Evolutionary conservation across 1,284 basidiomycete genomes (phyloP).

Genomic region (Phellinidium pouzarii): DNA sequence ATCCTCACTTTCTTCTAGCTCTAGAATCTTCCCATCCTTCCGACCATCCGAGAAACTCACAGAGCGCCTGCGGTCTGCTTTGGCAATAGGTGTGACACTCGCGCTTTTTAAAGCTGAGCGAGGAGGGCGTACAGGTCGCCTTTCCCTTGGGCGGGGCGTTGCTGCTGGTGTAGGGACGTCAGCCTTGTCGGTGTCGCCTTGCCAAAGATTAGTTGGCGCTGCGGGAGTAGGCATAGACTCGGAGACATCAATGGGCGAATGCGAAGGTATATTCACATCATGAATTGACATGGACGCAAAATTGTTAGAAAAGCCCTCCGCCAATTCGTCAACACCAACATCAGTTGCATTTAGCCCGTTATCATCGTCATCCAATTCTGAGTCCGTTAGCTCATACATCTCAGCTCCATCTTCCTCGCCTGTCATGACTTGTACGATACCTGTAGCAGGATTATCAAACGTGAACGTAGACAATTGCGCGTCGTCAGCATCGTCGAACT

Average conservation of each 20-base stretch:
- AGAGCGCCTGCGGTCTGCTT: slow-evolving; percentile 59
- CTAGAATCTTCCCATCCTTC: slow-evolving; percentile 74
- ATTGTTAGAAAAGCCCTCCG: slow-evolving; percentile 10
- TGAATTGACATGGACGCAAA: slow-evolving; percentile 16
- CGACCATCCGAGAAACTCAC: slow-evolving; percentile 95
- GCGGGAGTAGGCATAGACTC: neutral
- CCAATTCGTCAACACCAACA: slow-evolving; percentile 11
- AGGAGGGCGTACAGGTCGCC: slow-evolving; percentile 15
- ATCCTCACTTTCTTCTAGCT: slow-evolving; percentile 39
- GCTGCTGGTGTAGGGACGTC: neutral
- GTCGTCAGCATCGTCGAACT: slow-evolving; percentile 53
- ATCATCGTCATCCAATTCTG: slow-evolving; percentile 27
- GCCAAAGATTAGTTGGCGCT: neutral
- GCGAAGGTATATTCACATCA: neutral
- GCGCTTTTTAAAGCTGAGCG: slow-evolving; percentile 51
- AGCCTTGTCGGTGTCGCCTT: neutral
- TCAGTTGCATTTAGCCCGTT: slow-evolving; percentile 10
- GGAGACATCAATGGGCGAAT: neutral
- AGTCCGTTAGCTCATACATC: slow-evolving; percentile 37
- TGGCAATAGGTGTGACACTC: slow-evolving; percentile 47
- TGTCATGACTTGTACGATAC: slow-evolving; percentile 39
- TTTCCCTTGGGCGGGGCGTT: slow-evolving; percentile 20
- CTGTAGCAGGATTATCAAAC: slow-evolving; percentile 54
- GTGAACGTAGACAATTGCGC: slow-evolving; percentile 61
- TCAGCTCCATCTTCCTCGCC: slow-evolving; percentile 33